Evolutionary conservation across 768 basidiomycete species (phyloP), one percentile per base, ranked within the genome.

Genomic region (Russula griseocarnosa): DNA sequence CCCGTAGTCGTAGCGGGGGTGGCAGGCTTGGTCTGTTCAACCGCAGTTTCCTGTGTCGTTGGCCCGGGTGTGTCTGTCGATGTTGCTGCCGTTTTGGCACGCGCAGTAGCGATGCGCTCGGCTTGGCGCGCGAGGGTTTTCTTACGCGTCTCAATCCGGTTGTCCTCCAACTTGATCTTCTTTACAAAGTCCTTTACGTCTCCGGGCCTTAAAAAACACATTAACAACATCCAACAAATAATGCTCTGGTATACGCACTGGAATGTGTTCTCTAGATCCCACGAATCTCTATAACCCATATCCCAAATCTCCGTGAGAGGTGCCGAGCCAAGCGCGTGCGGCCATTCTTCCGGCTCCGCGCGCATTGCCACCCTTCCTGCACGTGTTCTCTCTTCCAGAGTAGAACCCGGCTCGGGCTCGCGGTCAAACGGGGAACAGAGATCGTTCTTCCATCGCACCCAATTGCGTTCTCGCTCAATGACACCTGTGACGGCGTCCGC

Each of bases 361-460:
- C 81, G 78, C 81, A 87, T 80, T 69, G 79, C 82, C 61, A 74
- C 72, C 57, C 89, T 78, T 47, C 75, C 67, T 55, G 74, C 75
- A 59, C 73, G 78, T 10, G 87, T 90, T 24, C 83, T 83, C 68
- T 86, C 85, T 68, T 88, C 82, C 42, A 91, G 71, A 16, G 82
- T 83, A 26, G 83, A 77, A 58, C 78, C 81, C 69, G 74, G 73
- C 78, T 67, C 82, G 57, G 88, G 79, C 44, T 85, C 85, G 69
- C 86, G 86, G 71, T 92, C 90, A 70, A 94, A 94, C 3, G 87
- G 83, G 18, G 83, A 77, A 71, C 92, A 94, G 3, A 88, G 74
- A 47, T 90, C 86, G 67, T 89, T 90, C 76, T 94, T 94, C 92
- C 92, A 94, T 66, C 82, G 84, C 4, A 92, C 84, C 93, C 93